These are phyloP conservation scores for Phellopilus nigrolimitatus DNA, from an alignment of 1,284 basidiomycete genomes.

Conservation along the genomic window DNA sequence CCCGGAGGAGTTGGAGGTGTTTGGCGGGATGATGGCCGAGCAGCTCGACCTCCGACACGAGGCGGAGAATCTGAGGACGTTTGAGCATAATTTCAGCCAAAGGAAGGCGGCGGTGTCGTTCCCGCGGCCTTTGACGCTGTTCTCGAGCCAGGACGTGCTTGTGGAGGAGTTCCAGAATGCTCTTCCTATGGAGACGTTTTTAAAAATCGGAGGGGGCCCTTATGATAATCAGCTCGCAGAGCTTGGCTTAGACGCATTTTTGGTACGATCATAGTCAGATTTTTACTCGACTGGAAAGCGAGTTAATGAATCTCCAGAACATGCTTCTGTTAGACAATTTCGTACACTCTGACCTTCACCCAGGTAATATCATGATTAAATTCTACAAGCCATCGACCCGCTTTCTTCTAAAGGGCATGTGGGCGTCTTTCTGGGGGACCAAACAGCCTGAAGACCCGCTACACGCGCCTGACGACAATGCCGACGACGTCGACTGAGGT, in stretches of 20 bases:
- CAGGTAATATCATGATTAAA: conserved; percentile 97
- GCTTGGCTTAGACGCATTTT: conserved; percentile 90
- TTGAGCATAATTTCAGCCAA: conserved; percentile 83
- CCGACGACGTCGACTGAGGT: conserved; percentile 46
- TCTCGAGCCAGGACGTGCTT: conserved; percentile 77
- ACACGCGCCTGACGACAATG: conserved; percentile 34
- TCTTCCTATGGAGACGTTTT: conserved; percentile 83
- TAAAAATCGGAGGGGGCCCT: conserved; percentile 86
- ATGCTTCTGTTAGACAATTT: conserved; percentile 99
- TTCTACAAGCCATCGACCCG: conserved; percentile 77
- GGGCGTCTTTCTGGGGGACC: conserved; percentile 34
- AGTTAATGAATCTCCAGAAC: conserved; percentile 47
- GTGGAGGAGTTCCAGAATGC: conserved; percentile 95
- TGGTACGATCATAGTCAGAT: conserved; percentile 56
- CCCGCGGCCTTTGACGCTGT: conserved; percentile 79
- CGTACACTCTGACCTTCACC: conserved; percentile 92
- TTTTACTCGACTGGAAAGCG: conserved; percentile 1
- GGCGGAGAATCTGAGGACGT: conserved; percentile 81
- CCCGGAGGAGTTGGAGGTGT: conserved; percentile 92
- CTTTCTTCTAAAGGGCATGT: conserved; percentile 54
- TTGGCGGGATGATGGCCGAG: conserved; percentile 96
- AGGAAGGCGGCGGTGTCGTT: conserved; percentile 83
- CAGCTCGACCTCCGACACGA: conserved; percentile 93
- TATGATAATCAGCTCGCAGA: conserved; percentile 90
- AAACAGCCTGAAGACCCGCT: conserved; percentile 31